Evolutionary conservation across 257 asterid species (phyloP).

Genomic region (Nyctanthes arbortristis): DNA sequence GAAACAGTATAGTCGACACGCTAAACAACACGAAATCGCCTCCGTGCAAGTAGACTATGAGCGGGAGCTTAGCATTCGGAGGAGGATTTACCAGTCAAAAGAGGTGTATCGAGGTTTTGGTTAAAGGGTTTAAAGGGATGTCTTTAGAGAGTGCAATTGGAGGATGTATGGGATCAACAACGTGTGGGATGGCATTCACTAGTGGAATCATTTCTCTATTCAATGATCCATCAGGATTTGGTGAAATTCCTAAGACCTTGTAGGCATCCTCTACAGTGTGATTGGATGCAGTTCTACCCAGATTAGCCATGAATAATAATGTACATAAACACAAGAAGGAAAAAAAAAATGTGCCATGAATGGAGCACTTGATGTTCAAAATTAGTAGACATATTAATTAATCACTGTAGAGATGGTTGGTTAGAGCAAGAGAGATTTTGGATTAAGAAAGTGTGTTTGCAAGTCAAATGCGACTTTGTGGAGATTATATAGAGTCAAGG

Average conservation of each 20-base stretch:
- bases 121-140: not conserved
- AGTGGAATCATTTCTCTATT: slow-evolving; percentile 14
- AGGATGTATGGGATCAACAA: not conserved
- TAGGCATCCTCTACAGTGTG: slow-evolving; percentile 21
- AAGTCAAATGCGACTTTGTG: not conserved
- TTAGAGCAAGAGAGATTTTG: not conserved
- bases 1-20: slow-evolving; percentile 38
- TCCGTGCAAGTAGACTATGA: slow-evolving; percentile 40
- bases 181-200: slow-evolving; percentile 16
- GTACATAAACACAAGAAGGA: not conserved
- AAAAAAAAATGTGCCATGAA: no score
- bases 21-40: slow-evolving; percentile 43
- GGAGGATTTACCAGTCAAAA: slow-evolving; percentile 19
- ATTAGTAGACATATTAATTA: no score
- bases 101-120: slow-evolving; percentile 8
- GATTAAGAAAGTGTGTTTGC: not conserved
- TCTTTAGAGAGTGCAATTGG: slow-evolving; percentile 23
- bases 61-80: slow-evolving; percentile 26
- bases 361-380: no score
- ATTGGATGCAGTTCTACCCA: not conserved
- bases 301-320: not conserved
- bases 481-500: not conserved
- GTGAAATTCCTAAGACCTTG: slow-evolving; percentile 18
- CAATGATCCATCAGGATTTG: slow-evolving; percentile 19
- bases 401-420: no score